Conservation (phyloP, 306 rosid genomes). For the Ormosia semicastrata region DNA sequence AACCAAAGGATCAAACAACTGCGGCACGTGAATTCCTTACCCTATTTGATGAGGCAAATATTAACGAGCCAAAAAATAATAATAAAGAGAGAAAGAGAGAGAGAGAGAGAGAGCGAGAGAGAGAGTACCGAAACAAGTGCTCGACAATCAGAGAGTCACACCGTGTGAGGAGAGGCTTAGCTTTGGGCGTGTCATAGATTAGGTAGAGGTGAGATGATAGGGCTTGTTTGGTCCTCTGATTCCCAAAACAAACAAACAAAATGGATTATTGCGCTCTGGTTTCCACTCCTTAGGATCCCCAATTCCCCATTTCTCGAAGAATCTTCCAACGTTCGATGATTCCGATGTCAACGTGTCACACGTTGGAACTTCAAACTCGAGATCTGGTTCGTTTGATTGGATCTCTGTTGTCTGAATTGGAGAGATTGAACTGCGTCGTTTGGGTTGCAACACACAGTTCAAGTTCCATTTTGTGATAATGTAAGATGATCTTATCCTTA, state of each 20-base stretch:
- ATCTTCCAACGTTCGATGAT: constrained; percentile 20
- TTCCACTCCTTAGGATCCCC: neutral
- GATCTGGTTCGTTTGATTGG: neutral
- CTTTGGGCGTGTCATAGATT: neutral
- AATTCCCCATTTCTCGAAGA: neutral
- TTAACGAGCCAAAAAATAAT: neutral
- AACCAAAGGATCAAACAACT: constrained; percentile 20
- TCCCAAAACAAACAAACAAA: constrained; percentile 44
- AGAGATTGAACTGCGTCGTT: neutral
- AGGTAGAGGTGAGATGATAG: constrained; percentile 58
- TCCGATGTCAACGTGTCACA: constrained; percentile 4
- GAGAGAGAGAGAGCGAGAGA: constrained; percentile 27
- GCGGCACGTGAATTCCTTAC: constrained; percentile 28
- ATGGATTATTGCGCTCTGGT: neutral
- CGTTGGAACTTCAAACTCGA: neutral
- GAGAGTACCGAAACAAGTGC: constrained; percentile 51
- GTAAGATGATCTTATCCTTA: no score
- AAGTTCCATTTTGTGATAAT: neutral
- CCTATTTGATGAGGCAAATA: neutral
- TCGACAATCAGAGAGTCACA: constrained; percentile 31
- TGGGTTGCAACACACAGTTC: neutral
- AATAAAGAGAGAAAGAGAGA: constrained; percentile 21
- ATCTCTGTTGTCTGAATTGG: neutral
- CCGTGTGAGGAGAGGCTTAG: constrained; percentile 8
- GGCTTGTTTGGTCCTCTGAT: constrained; percentile 69